Base-by-base conservation (phyloP, 257 asterid species). In the Solanum acaule region DNA sequence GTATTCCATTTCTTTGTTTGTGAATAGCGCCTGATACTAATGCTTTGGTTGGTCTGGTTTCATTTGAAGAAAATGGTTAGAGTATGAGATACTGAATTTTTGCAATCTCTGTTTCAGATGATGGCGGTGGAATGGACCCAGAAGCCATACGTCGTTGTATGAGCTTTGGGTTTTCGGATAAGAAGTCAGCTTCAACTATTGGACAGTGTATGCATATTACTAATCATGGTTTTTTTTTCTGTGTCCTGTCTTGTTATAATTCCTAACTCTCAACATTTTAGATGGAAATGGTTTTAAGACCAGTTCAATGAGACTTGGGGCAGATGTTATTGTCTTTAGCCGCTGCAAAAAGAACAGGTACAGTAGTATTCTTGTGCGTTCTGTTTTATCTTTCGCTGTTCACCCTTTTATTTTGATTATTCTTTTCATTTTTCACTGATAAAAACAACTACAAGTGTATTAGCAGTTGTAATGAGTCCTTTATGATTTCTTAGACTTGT, bases 281-380 rank as follows among this genome's bases (percentile, higher is more conserved):
- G 99, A 96, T 95, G 99, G 99, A 88, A 96, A 96, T 93, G 99
- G 99, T 78, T 96, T 96, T 87, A 96, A 96, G 92, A 96, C 99
- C 88, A 96, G 99, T 90, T 91, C 99, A 65, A 96, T 96, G 99
- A 93, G 99, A 92, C 99, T 96, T 52, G 99, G 99, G 81, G 95
- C 98, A 22, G 99, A 96, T 86, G 99, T 93, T 61, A 89, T 96
- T 90, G 98, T 96, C 91, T 95, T 96, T 92, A 96, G 97, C 88
- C 98, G 98, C 85, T 67, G 68, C 86, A 81, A 88, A 91, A 89
- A 27, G 59, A 89, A 87, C 86, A 93, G 98, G 99, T 95, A 7
- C 11, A 87, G 25, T 68, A 25, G 61, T 20, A 73, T 59, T 59
- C 77, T 46, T 56, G 52, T 15, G 6, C 5, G 16, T 81, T 63